A percentile compares a stretch with the other conserved stretches of the same genome.
Evolutionary conservation across 108 stramenopile species (phyloP).

Genomic region (Fragilaria radians): DNA sequence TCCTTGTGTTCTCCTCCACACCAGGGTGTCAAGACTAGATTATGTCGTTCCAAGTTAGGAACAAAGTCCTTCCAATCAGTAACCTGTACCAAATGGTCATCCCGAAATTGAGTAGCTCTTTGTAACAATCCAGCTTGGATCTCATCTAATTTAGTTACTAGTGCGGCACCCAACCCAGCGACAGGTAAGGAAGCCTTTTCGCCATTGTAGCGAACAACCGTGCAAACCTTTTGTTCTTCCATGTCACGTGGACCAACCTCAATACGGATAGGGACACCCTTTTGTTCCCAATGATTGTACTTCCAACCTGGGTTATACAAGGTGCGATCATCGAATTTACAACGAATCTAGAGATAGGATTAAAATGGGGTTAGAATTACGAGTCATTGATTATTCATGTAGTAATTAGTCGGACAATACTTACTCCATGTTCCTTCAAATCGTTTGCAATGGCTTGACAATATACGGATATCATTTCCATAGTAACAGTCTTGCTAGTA

Average conservation of each 20-base stretch:
- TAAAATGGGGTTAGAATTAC: no score
- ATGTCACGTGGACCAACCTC: constrained; percentile 98
- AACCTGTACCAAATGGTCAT: constrained; percentile 85
- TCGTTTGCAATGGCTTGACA: constrained; percentile 59
- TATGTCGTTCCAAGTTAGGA: constrained; percentile 90
- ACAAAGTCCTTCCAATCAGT: constrained; percentile 99
- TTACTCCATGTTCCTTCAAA: constrained; percentile 51
- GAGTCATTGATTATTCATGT: not conserved
- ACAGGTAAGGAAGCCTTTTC: constrained; percentile 78
- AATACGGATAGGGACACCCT: constrained; percentile 98
- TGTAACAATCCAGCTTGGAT: constrained; percentile 91
- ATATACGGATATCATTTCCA: constrained; percentile 61
- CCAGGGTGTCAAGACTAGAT: constrained; percentile 98
- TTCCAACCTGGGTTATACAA: constrained; percentile 99
- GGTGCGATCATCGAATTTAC: constrained; percentile 87
- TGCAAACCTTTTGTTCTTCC: constrained; percentile 68
- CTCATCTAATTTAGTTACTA: constrained; percentile 64
- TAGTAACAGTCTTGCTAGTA: constrained; percentile 75
- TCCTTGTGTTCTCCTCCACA: constrained; percentile 83
- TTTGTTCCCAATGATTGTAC: constrained; percentile 99
- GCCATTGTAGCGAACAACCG: constrained; percentile 85
- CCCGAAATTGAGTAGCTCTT: constrained; percentile 85
- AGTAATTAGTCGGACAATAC: constrained; percentile 17
- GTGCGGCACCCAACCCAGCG: constrained; percentile 49
- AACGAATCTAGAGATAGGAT: constrained; percentile 53